Conservation (phyloP, 225 moss, liverwort and hornwort species). For the Sphagnum tenellum region DNA sequence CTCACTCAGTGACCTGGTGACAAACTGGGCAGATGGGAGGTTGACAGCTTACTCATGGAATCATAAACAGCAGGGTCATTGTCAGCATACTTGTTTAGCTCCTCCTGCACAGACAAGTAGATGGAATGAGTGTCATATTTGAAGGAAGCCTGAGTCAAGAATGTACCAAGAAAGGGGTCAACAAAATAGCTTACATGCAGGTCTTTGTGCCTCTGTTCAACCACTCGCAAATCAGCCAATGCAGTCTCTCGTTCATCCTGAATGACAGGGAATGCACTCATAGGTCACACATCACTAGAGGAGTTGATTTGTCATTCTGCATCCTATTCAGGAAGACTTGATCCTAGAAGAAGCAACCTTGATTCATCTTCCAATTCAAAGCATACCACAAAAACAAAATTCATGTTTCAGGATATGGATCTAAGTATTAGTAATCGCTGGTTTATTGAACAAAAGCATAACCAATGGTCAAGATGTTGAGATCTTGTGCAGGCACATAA, state of each 20-base stretch:
- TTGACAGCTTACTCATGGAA: conserved; percentile 42
- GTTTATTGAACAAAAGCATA: too few relatives aligned
- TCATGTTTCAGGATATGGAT: too few relatives aligned
- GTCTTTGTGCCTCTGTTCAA: conserved; percentile 54
- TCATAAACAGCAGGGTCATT: conserved; percentile 77
- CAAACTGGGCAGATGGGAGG: conserved; percentile 1
- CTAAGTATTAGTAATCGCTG: too few relatives aligned
- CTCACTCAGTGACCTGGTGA: neutral
- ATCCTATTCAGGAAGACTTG: too few relatives aligned
- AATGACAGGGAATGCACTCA: conserved; percentile 5
- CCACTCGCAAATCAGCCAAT: conserved; percentile 26
- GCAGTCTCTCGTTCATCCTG: conserved; percentile 59
- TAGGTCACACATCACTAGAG: neutral
- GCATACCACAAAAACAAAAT: too few relatives aligned
- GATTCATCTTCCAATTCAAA: too few relatives aligned
- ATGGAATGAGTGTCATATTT: neutral
- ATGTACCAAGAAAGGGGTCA: too few relatives aligned
- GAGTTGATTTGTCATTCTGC: too few relatives aligned
- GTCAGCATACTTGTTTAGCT: conserved; percentile 48
- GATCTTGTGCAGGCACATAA: too few relatives aligned
- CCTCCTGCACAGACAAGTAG: conserved; percentile 30
- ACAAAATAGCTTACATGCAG: conserved; percentile 24
- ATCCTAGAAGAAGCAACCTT: too few relatives aligned
- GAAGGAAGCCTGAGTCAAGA: too few relatives aligned
- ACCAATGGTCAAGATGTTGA: too few relatives aligned